These are phyloP conservation scores for Podospora conica DNA, from an alignment of 495 filamentous ascomycete genomes.

Conservation along the genomic window DNA sequence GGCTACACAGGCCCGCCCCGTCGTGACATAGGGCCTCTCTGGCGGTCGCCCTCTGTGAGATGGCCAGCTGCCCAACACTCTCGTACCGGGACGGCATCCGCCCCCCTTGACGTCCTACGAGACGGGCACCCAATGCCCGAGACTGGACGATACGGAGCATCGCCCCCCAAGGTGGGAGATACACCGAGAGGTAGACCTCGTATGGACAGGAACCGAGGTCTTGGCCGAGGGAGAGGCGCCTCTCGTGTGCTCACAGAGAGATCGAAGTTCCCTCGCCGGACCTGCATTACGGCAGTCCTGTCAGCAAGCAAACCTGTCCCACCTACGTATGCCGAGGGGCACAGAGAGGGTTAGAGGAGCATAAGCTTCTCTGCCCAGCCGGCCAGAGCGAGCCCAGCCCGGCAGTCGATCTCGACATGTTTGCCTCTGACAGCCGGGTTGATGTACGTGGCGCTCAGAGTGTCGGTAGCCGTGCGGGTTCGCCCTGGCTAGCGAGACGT, in stretches of 20 bases:
- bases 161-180: neutral
- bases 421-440: neutral
- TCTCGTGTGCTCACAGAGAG: neutral
- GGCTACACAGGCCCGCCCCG: neutral
- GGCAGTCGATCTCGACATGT: neutral
- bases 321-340: neutral
- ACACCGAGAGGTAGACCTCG: neutral
- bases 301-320: neutral
- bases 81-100: neutral
- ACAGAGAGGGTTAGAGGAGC: neutral
- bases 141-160: neutral
- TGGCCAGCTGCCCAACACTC: neutral
- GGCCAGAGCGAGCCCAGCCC: neutral
- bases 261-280: neutral
- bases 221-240: neutral
- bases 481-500: neutral
- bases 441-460: neutral
- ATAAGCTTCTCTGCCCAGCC: neutral
- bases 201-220: neutral
- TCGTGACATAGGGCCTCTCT: neutral
- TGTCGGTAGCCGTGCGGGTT: neutral
- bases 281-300: neutral
- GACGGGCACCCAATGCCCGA: neutral
- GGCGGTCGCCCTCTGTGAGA: neutral
- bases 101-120: neutral